Base-by-base conservation (phyloP, 192 early-diverging fungal species). In the Entomortierella lignicola region DNA sequence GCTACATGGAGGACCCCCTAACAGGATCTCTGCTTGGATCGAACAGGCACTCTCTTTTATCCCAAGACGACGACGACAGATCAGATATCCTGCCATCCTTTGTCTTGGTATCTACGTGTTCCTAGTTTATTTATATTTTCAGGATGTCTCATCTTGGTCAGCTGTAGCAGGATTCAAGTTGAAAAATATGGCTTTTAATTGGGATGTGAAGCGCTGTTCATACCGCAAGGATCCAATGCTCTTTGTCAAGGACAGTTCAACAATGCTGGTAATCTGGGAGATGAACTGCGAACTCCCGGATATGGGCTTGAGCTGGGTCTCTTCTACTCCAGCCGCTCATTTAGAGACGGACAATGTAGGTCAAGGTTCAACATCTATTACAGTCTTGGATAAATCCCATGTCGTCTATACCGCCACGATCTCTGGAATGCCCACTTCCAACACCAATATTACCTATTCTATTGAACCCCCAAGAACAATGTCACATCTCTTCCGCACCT, bases 211-310 rank as follows among this genome's bases (percentile, higher is more conserved):
- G 13, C 60, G 69, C n/a, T 89, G 88, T 29, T 77, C 84, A 21
- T 70, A 87, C 47, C 74, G 88, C 31, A 89, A 89, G 50, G 72
- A 87, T 15, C 88, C 88, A 4, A 80, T 86, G 43, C 57, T 89
- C 11, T 87, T 79, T 77, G 83, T 89, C 8, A 72, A 82, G 29
- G 88, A 85, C 48, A 82, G 61, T 2, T 66, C 75, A 2, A 73
- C 85, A 21, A 63, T 87, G 7, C 66, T 86, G 42, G 85, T 85
- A 4, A 83, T 89, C 10, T 89, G 88, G 88, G 88, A 89, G 23
- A 63, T 82, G 30, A 89, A 89, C 57, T 89, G 88, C 70, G 72
- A 72, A 20, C 55, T 86, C 23, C 64, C 85, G 12, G 73, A 87
- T 23, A 82, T 89, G 70, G 65, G 52, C 0, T 50, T 89, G 0